phyloP scores from a whole-genome alignment of 345 rosid genomes.

The Mercurialis annua region DNA sequence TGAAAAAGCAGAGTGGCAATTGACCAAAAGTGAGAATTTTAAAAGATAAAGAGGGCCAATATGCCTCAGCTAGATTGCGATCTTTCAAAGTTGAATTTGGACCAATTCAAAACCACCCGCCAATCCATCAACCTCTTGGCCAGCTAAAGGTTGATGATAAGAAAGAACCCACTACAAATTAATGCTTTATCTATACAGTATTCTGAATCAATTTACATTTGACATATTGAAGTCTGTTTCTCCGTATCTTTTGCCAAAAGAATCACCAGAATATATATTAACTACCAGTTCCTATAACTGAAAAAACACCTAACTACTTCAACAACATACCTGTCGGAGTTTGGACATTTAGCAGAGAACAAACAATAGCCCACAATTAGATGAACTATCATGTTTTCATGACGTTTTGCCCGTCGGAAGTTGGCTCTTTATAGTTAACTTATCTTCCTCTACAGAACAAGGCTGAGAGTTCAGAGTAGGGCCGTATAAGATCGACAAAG shows the following conservation, averaged over 20 bases:
- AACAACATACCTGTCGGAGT: not conserved
- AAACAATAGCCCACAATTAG: not conserved
- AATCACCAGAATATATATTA: constrained; percentile 9
- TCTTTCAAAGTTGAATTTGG: constrained; percentile 5
- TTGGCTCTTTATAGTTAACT: constrained; percentile 10
- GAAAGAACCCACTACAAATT: not conserved
- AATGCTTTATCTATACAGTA: not conserved
- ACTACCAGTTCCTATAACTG: not conserved
- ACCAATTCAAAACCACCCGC: constrained; percentile 6
- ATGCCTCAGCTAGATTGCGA: constrained; percentile 11
- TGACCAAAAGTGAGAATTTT: constrained; percentile 10
- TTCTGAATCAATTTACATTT: constrained; percentile 19
- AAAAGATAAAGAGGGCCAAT: constrained; percentile 3
- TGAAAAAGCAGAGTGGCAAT: not conserved
- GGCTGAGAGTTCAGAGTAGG: constrained; percentile 24
- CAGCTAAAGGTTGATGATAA: constrained; percentile 3
- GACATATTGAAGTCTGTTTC: not conserved
- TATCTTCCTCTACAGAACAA: constrained; percentile 13
- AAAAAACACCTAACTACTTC: not conserved
- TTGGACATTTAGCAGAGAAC: constrained; percentile 7
- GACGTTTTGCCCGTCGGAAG: not conserved
- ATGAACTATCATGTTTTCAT: constrained; percentile 8
- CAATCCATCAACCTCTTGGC: not conserved
- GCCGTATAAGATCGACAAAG: constrained; percentile 18
- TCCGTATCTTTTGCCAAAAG: not conserved